Percentiles rank a stretch among this genome's conserved stretches.
Conservation (phyloP, 148 eudicot species). For the Nepenthes mirabilis region DNA sequence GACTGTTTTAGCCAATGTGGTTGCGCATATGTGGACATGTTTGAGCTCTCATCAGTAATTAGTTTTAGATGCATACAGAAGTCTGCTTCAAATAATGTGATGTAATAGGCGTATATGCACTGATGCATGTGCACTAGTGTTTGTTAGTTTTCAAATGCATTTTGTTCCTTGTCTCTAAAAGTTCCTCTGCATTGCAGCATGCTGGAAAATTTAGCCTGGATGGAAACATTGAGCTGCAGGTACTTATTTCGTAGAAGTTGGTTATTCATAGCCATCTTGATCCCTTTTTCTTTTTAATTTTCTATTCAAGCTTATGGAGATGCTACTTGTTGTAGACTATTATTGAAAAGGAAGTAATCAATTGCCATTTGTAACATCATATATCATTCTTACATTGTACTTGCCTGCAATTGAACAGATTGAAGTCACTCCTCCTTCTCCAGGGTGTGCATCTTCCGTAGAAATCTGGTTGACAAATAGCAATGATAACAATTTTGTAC, state of each 20-base stretch:
- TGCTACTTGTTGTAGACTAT: background rate
- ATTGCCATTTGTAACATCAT: background rate
- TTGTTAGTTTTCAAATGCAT: background rate
- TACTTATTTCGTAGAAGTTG: conserved; percentile 14
- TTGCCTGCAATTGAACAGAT: conserved; percentile 43
- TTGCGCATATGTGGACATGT: no score
- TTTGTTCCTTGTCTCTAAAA: background rate
- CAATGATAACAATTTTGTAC: conserved; percentile 40
- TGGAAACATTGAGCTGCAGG: conserved; percentile 78
- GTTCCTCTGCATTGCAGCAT: conserved; percentile 30
- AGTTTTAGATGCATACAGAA: no score
- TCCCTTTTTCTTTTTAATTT: background rate
- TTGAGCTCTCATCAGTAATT: no score
- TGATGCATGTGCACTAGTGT: background rate
- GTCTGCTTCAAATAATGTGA: no score
- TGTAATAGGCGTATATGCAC: no score
- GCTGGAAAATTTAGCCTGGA: conserved; percentile 64
- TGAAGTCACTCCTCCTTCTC: conserved; percentile 37
- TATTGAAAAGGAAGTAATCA: background rate
- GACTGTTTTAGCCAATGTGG: no score
- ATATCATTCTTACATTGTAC: conserved; percentile 1
- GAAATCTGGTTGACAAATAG: conserved; percentile 45
- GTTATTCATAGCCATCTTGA: background rate
- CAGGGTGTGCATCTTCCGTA: conserved; percentile 41
- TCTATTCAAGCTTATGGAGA: background rate